Percentiles rank a stretch among this genome's conserved stretches.
These are phyloP conservation scores for Eucalyptus cloeziana DNA, from an alignment of 345 rosid species.

Conservation along the genomic window DNA sequence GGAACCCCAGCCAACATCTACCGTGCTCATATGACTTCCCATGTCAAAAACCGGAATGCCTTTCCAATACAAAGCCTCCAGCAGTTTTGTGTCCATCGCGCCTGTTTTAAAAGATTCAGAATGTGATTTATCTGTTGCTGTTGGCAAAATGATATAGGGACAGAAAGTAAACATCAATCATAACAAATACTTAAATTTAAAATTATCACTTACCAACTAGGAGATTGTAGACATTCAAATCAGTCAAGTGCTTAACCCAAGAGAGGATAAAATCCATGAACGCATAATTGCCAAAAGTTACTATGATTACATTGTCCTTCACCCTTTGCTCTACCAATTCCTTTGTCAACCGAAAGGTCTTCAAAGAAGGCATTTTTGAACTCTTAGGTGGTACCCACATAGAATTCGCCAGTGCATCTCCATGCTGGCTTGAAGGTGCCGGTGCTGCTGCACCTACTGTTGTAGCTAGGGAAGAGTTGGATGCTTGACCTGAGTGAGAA, in stretches of 20 bases:
- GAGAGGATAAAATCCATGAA: conserved; percentile 95
- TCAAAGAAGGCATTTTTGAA: conserved; percentile 74
- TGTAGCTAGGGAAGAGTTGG: conserved; percentile 21
- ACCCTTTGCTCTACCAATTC: conserved; percentile 59
- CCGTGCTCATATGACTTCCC: conserved; percentile 94
- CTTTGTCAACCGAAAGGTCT: conserved; percentile 60
- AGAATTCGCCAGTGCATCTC: conserved; percentile 14
- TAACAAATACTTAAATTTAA: neutral
- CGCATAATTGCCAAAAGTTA: conserved; percentile 92
- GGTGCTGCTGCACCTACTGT: conserved; percentile 1
- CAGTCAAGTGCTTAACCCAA: conserved; percentile 91
- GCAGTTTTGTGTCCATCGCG: conserved; percentile 87
- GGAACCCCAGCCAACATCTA: conserved; percentile 99
- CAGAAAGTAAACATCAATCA: neutral
- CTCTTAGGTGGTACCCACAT: conserved; percentile 68
- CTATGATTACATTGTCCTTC: conserved; percentile 60
- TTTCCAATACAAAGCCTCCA: conserved; percentile 95
- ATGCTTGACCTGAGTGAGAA: conserved; percentile 6
- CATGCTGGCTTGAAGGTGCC: conserved; percentile 7
- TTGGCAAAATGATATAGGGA: neutral
- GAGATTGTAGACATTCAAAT: conserved; percentile 72
- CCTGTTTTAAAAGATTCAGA: conserved; percentile 27
- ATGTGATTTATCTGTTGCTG: neutral
- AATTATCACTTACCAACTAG: conserved; percentile 58
- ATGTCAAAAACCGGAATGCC: conserved; percentile 97